phyloP scores from a whole-genome alignment of 345 rosid species.

The Citrus mangshanensis region DNA sequence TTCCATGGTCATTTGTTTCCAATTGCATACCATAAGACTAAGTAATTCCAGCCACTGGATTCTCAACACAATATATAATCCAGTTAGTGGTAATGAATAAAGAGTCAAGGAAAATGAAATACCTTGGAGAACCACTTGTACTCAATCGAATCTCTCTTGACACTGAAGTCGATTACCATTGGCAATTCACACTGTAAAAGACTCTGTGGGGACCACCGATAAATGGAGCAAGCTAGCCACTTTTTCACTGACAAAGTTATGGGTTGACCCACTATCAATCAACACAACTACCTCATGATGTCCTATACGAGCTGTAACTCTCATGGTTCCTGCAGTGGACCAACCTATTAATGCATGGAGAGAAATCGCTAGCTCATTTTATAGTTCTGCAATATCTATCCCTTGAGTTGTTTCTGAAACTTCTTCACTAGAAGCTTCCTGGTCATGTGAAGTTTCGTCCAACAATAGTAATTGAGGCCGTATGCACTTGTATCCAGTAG shows the following conservation, averaged over 20 bases:
- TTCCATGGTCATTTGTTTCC: not conserved
- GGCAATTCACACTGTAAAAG: not conserved
- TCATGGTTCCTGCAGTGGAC: not conserved
- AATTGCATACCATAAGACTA: not conserved
- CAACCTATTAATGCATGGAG: not conserved
- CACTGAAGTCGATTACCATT: not conserved
- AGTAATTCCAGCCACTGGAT: not conserved
- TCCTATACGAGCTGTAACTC: not conserved
- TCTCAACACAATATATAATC: not conserved
- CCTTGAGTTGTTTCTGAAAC: not conserved
- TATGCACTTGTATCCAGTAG: not conserved
- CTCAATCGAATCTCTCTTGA: not conserved
- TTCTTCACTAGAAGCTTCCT: not conserved
- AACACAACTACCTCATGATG: not conserved
- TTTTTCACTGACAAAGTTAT: not conserved
- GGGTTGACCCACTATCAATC: not conserved
- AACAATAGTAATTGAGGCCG: not conserved
- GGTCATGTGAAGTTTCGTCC: not conserved
- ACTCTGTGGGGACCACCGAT: not conserved
- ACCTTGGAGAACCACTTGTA: not conserved
- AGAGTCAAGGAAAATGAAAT: not conserved
- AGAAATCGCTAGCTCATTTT: not conserved
- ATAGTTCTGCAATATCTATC: not conserved
- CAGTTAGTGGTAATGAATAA: not conserved
- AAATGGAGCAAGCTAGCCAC: not conserved